Conservation (phyloP, 2,329 filamentous ascomycete species). For the Sclerotinia sclerotiorum region DNA sequence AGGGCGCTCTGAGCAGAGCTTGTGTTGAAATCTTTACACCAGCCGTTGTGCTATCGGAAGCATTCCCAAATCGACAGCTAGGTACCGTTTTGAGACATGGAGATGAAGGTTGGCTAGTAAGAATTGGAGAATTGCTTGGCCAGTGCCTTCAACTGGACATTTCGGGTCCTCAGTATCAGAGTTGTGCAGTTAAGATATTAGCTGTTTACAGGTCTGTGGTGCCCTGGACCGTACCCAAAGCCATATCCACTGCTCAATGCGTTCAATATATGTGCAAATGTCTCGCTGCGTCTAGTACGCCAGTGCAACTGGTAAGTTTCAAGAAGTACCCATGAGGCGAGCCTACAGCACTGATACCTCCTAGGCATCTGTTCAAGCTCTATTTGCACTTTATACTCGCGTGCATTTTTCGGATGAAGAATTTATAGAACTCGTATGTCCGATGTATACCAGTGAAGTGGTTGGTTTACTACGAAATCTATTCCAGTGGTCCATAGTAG, state of each 20-base stretch:
- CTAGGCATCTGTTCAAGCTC: slow-evolving; percentile 74
- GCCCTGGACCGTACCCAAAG: slow-evolving; percentile 84
- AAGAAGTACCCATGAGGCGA: slow-evolving; percentile 1
- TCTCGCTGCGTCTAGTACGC: slow-evolving; percentile 67
- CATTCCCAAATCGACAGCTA: slow-evolving; percentile 69
- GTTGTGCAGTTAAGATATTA: slow-evolving; percentile 73
- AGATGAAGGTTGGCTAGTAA: slow-evolving; percentile 81
- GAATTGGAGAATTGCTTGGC: slow-evolving; percentile 71
- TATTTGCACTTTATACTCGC: slow-evolving; percentile 79
- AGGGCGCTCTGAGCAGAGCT: slow-evolving; percentile 80
- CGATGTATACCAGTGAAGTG: slow-evolving; percentile 73
- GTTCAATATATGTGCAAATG: slow-evolving; percentile 70
- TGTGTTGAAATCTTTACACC: slow-evolving; percentile 95
- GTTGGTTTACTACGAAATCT: slow-evolving; percentile 71
- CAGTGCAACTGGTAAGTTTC: slow-evolving; percentile 67
- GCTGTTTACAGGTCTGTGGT: slow-evolving; percentile 76
- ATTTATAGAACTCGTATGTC: slow-evolving; percentile 73
- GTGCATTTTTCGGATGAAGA: slow-evolving; percentile 74
- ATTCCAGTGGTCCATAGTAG: slow-evolving; percentile 77
- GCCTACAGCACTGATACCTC: slow-evolving; percentile 28
- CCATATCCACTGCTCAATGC: slow-evolving; percentile 69
- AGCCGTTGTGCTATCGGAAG: slow-evolving; percentile 67
- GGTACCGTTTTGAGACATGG: slow-evolving; percentile 68
- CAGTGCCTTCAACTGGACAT: slow-evolving; percentile 68
- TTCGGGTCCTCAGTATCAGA: slow-evolving; percentile 64